These are phyloP conservation scores for Pseudodiploospora longispora DNA, from an alignment of 2,329 filamentous ascomycete genomes.

Conservation along the genomic window DNA sequence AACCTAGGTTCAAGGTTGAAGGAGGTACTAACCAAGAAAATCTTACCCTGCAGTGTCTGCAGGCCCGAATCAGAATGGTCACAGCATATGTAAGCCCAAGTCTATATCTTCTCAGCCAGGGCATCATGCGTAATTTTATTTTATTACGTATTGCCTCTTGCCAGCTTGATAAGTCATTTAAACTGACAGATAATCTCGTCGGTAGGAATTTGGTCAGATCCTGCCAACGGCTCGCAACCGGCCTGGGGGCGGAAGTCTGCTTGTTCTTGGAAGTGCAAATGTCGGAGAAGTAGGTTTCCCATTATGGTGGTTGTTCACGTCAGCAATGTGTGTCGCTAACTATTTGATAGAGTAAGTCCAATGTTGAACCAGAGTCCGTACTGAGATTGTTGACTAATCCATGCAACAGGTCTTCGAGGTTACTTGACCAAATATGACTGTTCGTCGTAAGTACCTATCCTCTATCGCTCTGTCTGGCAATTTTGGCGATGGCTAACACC, in stretches of 20 bases:
- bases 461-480: too few relatives aligned
- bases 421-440: constrained; percentile 27
- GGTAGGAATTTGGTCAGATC: constrained; percentile 39
- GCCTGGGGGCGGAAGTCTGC: constrained; percentile 16
- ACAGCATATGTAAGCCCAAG: constrained; percentile 37
- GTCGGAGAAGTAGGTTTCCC: constrained; percentile 14
- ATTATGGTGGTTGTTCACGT: too few relatives aligned
- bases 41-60: constrained; percentile 55
- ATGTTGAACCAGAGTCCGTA: too few relatives aligned
- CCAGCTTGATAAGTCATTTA: constrained; percentile 42
- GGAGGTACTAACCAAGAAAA: constrained; percentile 27
- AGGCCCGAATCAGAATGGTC: constrained; percentile 57
- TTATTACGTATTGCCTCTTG: constrained; percentile 16
- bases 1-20: constrained; percentile 40
- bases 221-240: constrained; percentile 14
- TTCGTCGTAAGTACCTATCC: background rate
- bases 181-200: constrained; percentile 47
- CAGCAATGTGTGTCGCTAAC: too few relatives aligned
- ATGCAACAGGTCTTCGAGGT: too few relatives aligned
- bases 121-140: too few relatives aligned
- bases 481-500: too few relatives aligned
- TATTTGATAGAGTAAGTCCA: too few relatives aligned
- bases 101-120: too few relatives aligned
- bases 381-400: too few relatives aligned
- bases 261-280: constrained; percentile 21